A percentile compares a stretch with the other conserved stretches of the same genome.
Evolutionary conservation across 257 asterid species (phyloP).

Genomic region (Solanum virginianum): DNA sequence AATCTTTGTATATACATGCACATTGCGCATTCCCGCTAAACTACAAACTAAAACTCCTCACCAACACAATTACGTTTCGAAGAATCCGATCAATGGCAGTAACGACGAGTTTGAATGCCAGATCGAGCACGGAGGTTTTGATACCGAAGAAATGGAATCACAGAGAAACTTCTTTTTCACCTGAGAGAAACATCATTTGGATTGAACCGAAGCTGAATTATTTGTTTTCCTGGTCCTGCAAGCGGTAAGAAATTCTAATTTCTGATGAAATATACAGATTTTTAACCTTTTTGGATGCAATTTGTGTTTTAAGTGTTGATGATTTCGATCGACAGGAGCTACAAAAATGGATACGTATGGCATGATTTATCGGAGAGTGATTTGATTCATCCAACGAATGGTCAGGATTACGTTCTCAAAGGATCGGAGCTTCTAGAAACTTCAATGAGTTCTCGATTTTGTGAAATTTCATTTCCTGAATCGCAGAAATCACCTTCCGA

Average conservation of each 20-base stretch:
- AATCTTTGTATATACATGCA: neutral
- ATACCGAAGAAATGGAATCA: constrained; percentile 9
- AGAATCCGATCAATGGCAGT: neutral
- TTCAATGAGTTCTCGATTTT: neutral
- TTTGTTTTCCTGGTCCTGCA: constrained; percentile 33
- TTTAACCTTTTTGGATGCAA: neutral
- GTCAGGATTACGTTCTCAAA: constrained; percentile 25
- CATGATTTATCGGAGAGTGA: constrained; percentile 29
- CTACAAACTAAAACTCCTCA: neutral
- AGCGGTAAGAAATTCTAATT: constrained; percentile 5
- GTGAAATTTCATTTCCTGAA: neutral
- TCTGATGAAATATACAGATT: neutral
- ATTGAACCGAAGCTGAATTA: constrained; percentile 1
- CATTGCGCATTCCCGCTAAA: neutral
- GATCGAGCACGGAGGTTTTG: constrained; percentile 17
- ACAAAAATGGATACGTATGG: constrained; percentile 32
- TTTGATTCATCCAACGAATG: constrained; percentile 23
- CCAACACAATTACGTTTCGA: neutral
- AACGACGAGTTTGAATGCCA: neutral
- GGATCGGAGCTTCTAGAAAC: constrained; percentile 19
- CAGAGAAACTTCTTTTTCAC: neutral
- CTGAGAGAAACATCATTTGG: constrained; percentile 3
- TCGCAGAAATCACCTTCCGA: neutral
- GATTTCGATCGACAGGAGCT: constrained; percentile 13
- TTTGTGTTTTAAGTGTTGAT: neutral